Evolutionary conservation across 2,329 filamentous ascomycete genomes (phyloP).

Genomic region (Thelonectria discophora): DNA sequence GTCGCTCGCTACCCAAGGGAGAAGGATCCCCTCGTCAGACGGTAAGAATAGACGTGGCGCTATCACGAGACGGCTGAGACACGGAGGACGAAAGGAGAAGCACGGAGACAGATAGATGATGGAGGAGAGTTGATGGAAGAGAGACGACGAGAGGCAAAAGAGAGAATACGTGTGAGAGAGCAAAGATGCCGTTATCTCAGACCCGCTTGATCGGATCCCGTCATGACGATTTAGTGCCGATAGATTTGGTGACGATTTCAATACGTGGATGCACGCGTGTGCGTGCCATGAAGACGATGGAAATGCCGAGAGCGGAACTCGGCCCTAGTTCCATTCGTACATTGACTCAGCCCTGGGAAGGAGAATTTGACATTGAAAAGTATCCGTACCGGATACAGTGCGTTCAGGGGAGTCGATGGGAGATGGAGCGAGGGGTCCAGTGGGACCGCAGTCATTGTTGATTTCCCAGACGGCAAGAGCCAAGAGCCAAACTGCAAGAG

Average conservation of each 20-base stretch:
- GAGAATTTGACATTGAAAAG: not conserved
- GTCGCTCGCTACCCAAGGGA: too few species aligned
- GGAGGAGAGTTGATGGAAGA: not conserved
- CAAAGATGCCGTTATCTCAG: conserved; percentile 5
- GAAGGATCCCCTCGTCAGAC: not conserved
- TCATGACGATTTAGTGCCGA: conserved; percentile 1
- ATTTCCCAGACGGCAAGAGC: too few species aligned
- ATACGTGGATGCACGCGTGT: conserved; percentile 22
- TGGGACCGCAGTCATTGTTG: too few species aligned
- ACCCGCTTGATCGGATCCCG: not conserved
- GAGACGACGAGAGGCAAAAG: not conserved
- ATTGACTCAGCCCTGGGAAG: conserved; percentile 3
- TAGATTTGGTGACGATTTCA: not conserved
- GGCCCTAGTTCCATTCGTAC: not conserved
- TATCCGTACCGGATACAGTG: not conserved
- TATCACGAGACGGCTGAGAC: not conserved
- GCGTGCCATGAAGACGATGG: not conserved
- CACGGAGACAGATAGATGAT: conserved; percentile 5
- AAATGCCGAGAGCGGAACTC: conserved; percentile 31
- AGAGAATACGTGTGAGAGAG: not conserved
- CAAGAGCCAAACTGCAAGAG: too few species aligned
- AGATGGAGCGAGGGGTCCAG: too few species aligned
- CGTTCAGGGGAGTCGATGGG: too few species aligned
- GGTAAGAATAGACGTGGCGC: not conserved
- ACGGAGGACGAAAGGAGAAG: not conserved